These are phyloP conservation scores for Podospora appendiculata DNA, from an alignment of 495 filamentous ascomycete genomes.

Conservation along the genomic window DNA sequence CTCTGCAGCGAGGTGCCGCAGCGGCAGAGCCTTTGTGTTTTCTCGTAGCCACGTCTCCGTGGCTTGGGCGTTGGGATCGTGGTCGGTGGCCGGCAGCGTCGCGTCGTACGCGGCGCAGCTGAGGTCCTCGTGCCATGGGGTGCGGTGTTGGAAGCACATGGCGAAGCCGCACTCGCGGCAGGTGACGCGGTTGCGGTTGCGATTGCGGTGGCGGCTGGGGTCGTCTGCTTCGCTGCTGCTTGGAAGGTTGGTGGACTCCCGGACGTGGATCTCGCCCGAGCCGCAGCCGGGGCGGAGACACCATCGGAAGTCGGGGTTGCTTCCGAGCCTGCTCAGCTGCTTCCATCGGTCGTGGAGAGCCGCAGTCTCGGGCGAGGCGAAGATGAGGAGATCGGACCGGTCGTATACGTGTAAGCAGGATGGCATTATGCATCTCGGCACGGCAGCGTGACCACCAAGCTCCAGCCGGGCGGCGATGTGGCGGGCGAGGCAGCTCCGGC, in stretches of 20 bases:
- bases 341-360: constrained; percentile 19
- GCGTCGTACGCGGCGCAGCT: constrained; percentile 21
- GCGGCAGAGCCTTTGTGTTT: constrained; percentile 7
- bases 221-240: too few relatives aligned
- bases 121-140: constrained; percentile 29
- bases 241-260: constrained; percentile 8
- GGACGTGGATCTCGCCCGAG: constrained; percentile 28
- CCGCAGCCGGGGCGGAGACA: constrained; percentile 24
- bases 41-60: too few relatives aligned
- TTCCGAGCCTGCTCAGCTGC: constrained; percentile 13
- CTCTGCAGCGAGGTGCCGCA: constrained; percentile 8
- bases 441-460: constrained; percentile 1
- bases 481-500: constrained; percentile 4
- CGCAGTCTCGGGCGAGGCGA: background rate
- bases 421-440: constrained; percentile 5
- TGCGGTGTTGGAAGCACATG: constrained; percentile 28
- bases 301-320: constrained; percentile 30
- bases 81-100: constrained; percentile 1
- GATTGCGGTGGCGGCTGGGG: too few relatives aligned
- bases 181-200: constrained; percentile 15
- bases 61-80: too few relatives aligned
- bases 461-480: constrained; percentile 4
- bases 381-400: constrained; percentile 2
- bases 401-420: constrained; percentile 8
- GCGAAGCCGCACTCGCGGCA: constrained; percentile 29